Evolutionary conservation across 768 basidiomycete species (phyloP), one percentile per base, ranked within the genome.

Genomic region (Podaxis carcinomalis): DNA sequence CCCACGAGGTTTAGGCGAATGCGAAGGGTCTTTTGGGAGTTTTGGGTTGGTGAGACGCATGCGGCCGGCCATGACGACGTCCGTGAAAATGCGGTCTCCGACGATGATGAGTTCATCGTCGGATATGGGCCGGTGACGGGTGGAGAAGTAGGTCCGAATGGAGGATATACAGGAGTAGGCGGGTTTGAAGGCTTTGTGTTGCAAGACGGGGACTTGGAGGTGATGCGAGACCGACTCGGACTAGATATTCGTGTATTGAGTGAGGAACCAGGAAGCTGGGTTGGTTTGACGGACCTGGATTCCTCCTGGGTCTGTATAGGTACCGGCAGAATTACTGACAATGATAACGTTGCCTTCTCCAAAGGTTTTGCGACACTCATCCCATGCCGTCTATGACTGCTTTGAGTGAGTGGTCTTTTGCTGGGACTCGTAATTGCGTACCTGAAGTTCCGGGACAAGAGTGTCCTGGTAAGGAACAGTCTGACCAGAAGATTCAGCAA

Each of bases 251-350:
- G 27, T 50, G 44, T 37, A 25, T 35, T 54, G 7, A 51, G 52
- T 47, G 23, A 62, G 28, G 44, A 25, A 36, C 52, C 36, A 19
- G 36, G 36, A 37, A 42, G 51, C 58, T 46, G 21, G 62, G 40
- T 23, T 44, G 52, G 9, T 9, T 32, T 32, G 32, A 78, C 82
- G 66, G 64, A 93, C 95, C 74, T 95, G 91, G 49, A 98, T 82
- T 13, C 85, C 85, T 19, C 88, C 90, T 0, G 87, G 77, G 64
- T 93, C 92, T 59, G 86, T 80, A 59, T 77, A 81, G 25, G 92
- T 90, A 1, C 96, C 95, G 0, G 93, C 93, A 19, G 95, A 95
- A 70, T 99, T 99, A 72, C 92, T 93, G 36, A 98, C 95, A 50
- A 98, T 85, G 63, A 99, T 76, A 4, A 99, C 83, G 62, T 93